Base-by-base conservation (phyloP, 225 moss, liverwort and hornwort species). In the Neckera pumila region DNA sequence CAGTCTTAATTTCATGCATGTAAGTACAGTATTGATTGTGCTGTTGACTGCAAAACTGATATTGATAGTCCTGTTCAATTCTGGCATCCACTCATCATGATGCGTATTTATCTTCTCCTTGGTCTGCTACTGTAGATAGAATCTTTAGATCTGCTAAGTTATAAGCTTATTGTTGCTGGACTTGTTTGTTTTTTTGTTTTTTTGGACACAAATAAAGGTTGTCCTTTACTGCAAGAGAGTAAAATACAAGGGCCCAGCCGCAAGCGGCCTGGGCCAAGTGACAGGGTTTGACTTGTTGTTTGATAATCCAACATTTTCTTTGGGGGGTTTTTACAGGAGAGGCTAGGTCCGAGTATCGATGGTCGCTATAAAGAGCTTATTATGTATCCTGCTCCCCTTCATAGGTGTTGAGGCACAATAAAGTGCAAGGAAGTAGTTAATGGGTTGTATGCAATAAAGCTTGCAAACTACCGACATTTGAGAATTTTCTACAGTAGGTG, bases 301-400 rank as follows among this genome's bases (percentile, higher is more conserved):
- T 17, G 38, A 75, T 49, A 51, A 51, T 86, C 62, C 88, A 45
- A 93, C 64, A 38, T 42, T 64, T 62, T 63, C 61, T 71, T 71
- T 33, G 4, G 69, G 79, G 54, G 13, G 14, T 25, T 45, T 40
- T 82, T 86, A 75, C 93, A 98, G 96, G 96, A 95, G 89, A 91
- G 91, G 70, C 71, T 90, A 34, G 87, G 88, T 82, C 93, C 95
- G 36, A 89, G 93, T 17, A 90, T 91, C 11, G 84, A 85, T 70
- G 98, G 98, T 75, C 94, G 96, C 47, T 99, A 92, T 23, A 91
- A 96, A 88, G 97, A 99, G 81, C 60, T 97, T 30, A 88, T 83
- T 53, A 84, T 99, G 8, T 97, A 97, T 84, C 93, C 94, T 80
- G 96, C 98, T 59, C 98, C 98, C 66, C 95, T 97, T 75, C 97